Evolutionary conservation across 768 basidiomycete genomes (phyloP).

Genomic region (Boletus reticulatus): DNA sequence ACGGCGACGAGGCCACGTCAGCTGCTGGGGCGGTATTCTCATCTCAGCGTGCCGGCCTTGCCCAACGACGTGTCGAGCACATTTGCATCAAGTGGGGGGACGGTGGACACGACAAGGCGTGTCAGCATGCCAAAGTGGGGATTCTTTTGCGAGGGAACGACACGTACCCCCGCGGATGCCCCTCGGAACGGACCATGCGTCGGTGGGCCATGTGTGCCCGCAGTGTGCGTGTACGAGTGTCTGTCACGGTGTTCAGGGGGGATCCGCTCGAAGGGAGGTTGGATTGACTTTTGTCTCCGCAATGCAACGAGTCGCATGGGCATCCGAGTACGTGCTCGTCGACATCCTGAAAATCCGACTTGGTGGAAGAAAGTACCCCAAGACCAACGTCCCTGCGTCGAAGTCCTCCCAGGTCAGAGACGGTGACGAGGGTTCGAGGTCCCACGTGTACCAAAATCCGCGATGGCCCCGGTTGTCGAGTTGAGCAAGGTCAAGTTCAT

Average conservation of each 20-base stretch:
- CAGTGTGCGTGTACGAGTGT: neutral
- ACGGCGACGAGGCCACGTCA: neutral
- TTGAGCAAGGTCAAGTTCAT: neutral
- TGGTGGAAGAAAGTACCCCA: neutral
- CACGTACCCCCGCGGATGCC: conserved; percentile 1
- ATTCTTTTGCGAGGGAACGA: neutral
- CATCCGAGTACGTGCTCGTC: no score
- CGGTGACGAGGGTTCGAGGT: neutral
- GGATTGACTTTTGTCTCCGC: neutral
- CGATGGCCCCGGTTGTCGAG: neutral
- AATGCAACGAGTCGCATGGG: neutral
- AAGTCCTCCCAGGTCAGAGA: neutral
- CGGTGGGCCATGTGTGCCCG: neutral
- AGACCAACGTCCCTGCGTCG: no score
- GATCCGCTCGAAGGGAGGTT: neutral
- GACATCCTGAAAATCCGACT: neutral
- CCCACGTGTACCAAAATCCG: conserved; percentile 1
- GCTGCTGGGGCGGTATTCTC: neutral
- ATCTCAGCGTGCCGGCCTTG: neutral
- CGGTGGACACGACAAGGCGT: neutral
- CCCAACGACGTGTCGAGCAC: neutral
- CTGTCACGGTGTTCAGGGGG: neutral
- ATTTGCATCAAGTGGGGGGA: no score
- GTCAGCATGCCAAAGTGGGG: neutral
- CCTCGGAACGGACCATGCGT: conserved; percentile 1